These are phyloP conservation scores for Litsea cubeba DNA, from an alignment of 164 flowering plant species.

Conservation along the genomic window DNA sequence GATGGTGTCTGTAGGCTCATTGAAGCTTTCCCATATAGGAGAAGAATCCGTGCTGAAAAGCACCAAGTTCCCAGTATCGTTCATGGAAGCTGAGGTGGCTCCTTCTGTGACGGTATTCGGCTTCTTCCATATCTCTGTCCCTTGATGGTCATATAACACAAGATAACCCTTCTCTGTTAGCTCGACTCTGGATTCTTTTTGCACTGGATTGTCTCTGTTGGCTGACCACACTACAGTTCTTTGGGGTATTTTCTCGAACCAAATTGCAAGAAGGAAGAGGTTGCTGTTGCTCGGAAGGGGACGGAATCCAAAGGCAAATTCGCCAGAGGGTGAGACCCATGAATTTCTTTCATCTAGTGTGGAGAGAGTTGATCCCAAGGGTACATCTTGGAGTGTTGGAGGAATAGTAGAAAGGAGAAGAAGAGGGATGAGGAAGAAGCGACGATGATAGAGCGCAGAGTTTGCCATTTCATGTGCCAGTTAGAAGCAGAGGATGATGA, in stretches of 20 bases:
- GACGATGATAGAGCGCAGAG: neutral
- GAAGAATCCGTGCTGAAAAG: conserved; percentile 4
- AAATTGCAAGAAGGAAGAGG: conserved; percentile 24
- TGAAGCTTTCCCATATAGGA: conserved; percentile 31
- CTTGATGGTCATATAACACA: conserved; percentile 19
- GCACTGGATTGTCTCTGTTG: conserved; percentile 9
- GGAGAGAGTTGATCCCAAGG: conserved; percentile 24
- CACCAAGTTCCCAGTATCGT: conserved; percentile 41
- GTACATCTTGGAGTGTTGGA: conserved; percentile 18
- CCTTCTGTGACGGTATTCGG: neutral
- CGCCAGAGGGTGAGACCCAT: conserved; percentile 32
- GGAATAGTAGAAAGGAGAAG: conserved; percentile 3
- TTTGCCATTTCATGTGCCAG: neutral
- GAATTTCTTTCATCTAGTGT: conserved; percentile 6
- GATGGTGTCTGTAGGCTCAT: conserved; percentile 36
- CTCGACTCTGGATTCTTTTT: conserved; percentile 25
- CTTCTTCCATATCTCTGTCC: neutral
- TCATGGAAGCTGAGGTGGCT: conserved; percentile 32
- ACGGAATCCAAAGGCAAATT: conserved; percentile 35
- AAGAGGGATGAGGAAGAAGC: neutral
- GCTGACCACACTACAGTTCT: conserved; percentile 40
- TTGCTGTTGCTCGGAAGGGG: neutral
- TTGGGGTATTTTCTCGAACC: conserved; percentile 32
- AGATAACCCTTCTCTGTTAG: conserved; percentile 18
- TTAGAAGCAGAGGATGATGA: too few relatives aligned